phyloP scores from a whole-genome alignment of 2,329 filamentous ascomycete species.

The Cordyceps cicadae region DNA sequence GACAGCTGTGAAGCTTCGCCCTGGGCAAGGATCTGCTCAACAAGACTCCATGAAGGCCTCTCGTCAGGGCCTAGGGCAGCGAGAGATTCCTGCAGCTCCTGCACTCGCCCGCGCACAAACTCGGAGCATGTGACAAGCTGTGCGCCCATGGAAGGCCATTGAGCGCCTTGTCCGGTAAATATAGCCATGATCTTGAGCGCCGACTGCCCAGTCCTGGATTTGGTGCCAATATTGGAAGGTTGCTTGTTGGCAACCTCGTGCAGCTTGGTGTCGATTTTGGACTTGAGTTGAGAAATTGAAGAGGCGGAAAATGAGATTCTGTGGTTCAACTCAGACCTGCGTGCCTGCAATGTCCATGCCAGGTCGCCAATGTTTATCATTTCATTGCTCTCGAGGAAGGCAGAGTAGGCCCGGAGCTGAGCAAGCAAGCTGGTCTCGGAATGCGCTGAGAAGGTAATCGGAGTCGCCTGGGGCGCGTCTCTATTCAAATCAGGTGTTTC shows the following conservation, averaged over 20 bases:
- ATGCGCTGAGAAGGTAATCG: not conserved
- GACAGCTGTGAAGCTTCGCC: conserved; percentile 4
- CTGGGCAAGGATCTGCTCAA: conserved; percentile 15
- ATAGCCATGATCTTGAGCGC: conserved; percentile 15
- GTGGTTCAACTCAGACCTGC: not conserved
- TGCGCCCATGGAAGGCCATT: conserved; percentile 23
- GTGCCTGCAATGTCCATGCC: too few relatives aligned
- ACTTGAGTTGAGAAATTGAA: not conserved
- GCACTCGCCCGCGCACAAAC: not conserved
- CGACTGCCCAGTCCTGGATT: not conserved
- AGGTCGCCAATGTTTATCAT: too few relatives aligned
- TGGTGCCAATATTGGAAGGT: not conserved
- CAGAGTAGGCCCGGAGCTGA: not conserved
- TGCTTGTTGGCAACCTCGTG: not conserved
- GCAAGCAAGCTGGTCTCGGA: not conserved
- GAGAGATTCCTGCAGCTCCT: not conserved
- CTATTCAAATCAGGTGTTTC: too few relatives aligned
- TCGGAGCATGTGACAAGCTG: conserved; percentile 13
- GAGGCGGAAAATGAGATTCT: not conserved
- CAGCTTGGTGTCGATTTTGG: not conserved
- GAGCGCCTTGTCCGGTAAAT: conserved; percentile 25
- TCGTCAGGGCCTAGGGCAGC: conserved; percentile 3
- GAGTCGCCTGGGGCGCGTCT: not conserved
- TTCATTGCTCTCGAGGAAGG: not conserved
- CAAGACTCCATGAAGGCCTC: conserved; percentile 18